These are phyloP conservation scores for Lentinula novae-zelandiae DNA, from an alignment of 1,284 basidiomycete species.

Conservation along the genomic window DNA sequence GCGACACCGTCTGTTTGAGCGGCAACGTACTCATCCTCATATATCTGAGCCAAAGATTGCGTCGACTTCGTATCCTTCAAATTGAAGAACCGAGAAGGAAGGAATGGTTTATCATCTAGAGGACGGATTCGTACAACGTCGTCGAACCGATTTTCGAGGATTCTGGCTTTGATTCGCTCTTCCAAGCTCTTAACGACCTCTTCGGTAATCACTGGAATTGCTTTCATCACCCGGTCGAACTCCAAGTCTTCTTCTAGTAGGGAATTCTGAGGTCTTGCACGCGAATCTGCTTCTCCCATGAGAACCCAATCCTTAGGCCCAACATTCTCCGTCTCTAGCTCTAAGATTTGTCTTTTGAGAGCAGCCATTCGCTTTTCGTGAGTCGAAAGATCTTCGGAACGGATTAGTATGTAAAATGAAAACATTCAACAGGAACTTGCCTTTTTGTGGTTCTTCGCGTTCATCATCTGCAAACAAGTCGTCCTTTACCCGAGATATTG, in stretches of 20 bases:
- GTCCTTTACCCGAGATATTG: constrained; percentile 59
- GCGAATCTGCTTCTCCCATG: constrained; percentile 85
- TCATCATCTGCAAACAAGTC: constrained; percentile 70
- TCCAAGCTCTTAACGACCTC: constrained; percentile 83
- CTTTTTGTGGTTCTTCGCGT: constrained; percentile 32
- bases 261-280: constrained; percentile 86
- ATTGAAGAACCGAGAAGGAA: constrained; percentile 88
- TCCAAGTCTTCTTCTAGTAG: constrained; percentile 94
- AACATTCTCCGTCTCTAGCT: constrained; percentile 70
- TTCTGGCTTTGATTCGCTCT: constrained; percentile 88
- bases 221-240: constrained; percentile 87
- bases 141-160: constrained; percentile 86
- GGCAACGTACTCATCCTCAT: constrained; percentile 89
- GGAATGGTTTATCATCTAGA: constrained; percentile 81
- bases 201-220: constrained; percentile 88
- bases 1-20: constrained; percentile 51
- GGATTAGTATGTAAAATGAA: constrained; percentile 5
- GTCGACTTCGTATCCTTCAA: constrained; percentile 85
- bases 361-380: constrained; percentile 62
- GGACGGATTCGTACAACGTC: constrained; percentile 84
- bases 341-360: constrained; percentile 64
- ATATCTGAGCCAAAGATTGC: constrained; percentile 93
- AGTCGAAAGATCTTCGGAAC: constrained; percentile 44
- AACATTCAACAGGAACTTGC: constrained; percentile 24
- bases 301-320: constrained; percentile 84